Base-by-base conservation (phyloP, 225 moss, liverwort and hornwort genomes). In the Bryoerythrophyllum caledonicum region DNA sequence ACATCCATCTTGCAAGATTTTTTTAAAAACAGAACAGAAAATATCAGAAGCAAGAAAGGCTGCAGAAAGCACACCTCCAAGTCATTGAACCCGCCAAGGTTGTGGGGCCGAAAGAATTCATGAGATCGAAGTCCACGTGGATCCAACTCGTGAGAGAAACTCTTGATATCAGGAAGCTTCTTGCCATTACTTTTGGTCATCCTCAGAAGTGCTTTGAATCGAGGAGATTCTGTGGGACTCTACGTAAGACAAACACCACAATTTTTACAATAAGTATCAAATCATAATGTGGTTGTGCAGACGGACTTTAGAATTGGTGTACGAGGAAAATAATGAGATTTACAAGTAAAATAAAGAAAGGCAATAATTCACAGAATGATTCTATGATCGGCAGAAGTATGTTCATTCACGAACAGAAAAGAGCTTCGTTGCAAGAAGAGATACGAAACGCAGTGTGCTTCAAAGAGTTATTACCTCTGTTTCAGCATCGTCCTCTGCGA, bases 221-320 rank as follows among this genome's bases (percentile, higher is more conserved):
- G 93, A 78, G 99, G 99, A 10, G 99, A 99, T 79, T 95, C 95
- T 37, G 99, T 93, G 68, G 99, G 99, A 83, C 99, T 99, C 99
- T 99, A 82, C 61, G 74, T 30, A 81, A 51, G 74, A 77, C 16
- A 55, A n/a, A 70, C 65, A 60, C 4, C 61, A 26, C 35, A 10
- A 52, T 16, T 40, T 40, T 8, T 57, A 34, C 4, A 63, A 63
- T 63, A 59, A 78, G 72, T 24, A 49, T 49, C 17, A 59, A 26
- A 51, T 11, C 24, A 49, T 49, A 37, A 53, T 51, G 25, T 52
- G 58, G 65, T 35, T 27, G 35, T 51, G 44, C 70, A 69, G 21
- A 64, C 8, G 49, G 6, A 61, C 63, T 62, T 49, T 35, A 35
- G 19, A 54, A 75, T 65, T 65, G 40, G 30, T 75, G 38, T 56